These are phyloP conservation scores for Backusella psychrophila DNA, from an alignment of 192 early-diverging fungal genomes.

Conservation along the genomic window DNA sequence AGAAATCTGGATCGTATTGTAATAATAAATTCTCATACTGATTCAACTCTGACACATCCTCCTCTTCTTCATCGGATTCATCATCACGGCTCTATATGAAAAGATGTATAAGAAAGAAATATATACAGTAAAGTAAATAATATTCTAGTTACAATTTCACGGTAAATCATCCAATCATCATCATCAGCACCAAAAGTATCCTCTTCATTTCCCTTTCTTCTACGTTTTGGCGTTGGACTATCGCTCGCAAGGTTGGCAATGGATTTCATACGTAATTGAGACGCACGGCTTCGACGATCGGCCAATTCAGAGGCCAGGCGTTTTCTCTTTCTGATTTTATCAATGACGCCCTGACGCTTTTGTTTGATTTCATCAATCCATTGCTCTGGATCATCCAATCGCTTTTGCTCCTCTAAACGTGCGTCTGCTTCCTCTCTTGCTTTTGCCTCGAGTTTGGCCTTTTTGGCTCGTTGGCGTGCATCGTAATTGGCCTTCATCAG, in stretches of 20 bases:
- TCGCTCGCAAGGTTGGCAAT: conserved; percentile 82
- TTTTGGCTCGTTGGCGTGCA: conserved; percentile 67
- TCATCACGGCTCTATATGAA: conserved; percentile 65
- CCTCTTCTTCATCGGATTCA: conserved; percentile 77
- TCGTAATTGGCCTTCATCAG: conserved; percentile 76
- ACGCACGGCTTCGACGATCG: conserved; percentile 85
- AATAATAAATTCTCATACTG: conserved; percentile 72
- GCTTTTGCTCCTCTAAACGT: conserved; percentile 68
- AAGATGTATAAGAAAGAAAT: neutral
- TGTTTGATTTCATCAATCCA: conserved; percentile 72
- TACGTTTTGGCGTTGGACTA: conserved; percentile 46
- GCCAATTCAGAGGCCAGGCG: conserved; percentile 73
- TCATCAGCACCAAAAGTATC: conserved; percentile 95
- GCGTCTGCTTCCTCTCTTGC: conserved; percentile 60
- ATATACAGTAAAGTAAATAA: neutral
- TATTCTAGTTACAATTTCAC: conserved; percentile 68
- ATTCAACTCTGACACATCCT: conserved; percentile 64
- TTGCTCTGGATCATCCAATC: conserved; percentile 61
- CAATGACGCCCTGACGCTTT: conserved; percentile 59
- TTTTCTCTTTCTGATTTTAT: conserved; percentile 68
- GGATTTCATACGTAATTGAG: conserved; percentile 81
- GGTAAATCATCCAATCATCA: conserved; percentile 90
- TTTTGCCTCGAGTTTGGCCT: conserved; percentile 71
- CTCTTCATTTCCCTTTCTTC: conserved; percentile 67
- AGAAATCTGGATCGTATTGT: conserved; percentile 72